Evolutionary conservation across 371 early-diverging fungal species (phyloP), one percentile per base, ranked within the genome.

Genomic region (Zopfochytrium polystomum): DNA sequence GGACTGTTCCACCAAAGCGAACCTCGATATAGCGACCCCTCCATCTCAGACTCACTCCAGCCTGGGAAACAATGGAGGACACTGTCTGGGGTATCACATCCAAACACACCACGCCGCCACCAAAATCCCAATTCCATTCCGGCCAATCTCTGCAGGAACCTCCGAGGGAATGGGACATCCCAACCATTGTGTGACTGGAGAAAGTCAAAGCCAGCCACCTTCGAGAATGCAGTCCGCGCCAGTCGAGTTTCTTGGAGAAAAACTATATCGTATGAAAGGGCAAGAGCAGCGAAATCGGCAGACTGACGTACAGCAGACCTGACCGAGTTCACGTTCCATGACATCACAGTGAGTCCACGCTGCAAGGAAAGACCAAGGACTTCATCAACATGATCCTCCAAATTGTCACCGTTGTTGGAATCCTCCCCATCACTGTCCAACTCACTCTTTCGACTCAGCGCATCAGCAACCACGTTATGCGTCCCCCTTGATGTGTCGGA

Each of bases 271-370:
- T 25, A 27, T 6, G 52, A 9, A 9, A n/a, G 7, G n/a, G 30
- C 27, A 3, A 52, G 9, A 23, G 52, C n/a, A 22, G 30, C 9
- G 31, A 52, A 52, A 5, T 23, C 31, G 4, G 9, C 52, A n/a
- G n/a, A n/a, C 38, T 38, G 7, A 7, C 38, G 38, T 7, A 18
- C 38, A 11, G 38, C 38, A 38, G 22, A 22, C 18, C 22, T 22
- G 22, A 55, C 55, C 3, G 55, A 55, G 26, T 55, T 55, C n/a
- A 55, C 43, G 38, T 55, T 55, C 55, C 55, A 55, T 31, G 44
- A 42, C 20, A 15, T 33, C 5, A 42, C 55, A 30, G 34, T 34
- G 13, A 38, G 31, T 38, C 27, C 34, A 18, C n/a, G 32, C 38
- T 13, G 15, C 27, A 3, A 11, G 22, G 22, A 9, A 13, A 55